phyloP scores from a whole-genome alignment of 2,329 filamentous ascomycete genomes.

The Neofusicoccum kwambonambiense region DNA sequence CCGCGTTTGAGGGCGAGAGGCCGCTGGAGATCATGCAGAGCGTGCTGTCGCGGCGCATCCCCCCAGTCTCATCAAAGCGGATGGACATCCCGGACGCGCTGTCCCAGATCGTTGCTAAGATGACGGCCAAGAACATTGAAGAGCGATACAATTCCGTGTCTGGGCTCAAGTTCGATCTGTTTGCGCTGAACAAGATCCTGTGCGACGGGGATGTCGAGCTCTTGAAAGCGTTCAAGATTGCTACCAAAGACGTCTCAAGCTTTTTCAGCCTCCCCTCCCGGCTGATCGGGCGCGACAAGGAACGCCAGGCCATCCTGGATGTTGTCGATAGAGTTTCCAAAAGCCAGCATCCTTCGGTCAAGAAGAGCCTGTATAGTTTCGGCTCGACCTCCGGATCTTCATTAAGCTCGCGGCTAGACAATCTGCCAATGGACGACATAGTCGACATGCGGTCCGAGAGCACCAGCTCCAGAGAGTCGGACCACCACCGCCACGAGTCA shows the following conservation, averaged over 20 bases:
- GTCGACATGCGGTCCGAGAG: constrained; percentile 42
- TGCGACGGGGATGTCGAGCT: constrained; percentile 70
- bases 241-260: constrained; percentile 82
- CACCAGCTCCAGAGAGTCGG: constrained; percentile 56
- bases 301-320: constrained; percentile 65
- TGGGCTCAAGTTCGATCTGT: constrained; percentile 78
- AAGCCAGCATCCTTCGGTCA: constrained; percentile 51
- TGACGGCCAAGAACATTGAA: constrained; percentile 82
- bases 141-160: constrained; percentile 89
- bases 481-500: constrained; percentile 19
- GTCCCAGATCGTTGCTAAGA: constrained; percentile 81
- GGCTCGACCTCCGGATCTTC: constrained; percentile 48
- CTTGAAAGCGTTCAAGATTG: constrained; percentile 72
- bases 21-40: constrained; percentile 90
- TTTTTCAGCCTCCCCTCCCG: constrained; percentile 82
- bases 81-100: constrained; percentile 83
- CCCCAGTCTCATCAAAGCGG: constrained; percentile 71
- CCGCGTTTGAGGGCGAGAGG: constrained; percentile 75
- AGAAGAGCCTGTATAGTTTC: constrained; percentile 47
- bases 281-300: constrained; percentile 76
- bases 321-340: constrained; percentile 74
- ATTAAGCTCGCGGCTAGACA: constrained; percentile 17
- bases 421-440: constrained; percentile 43
- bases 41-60: constrained; percentile 76
- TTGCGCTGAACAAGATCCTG: constrained; percentile 70